Conservation (phyloP, 2,329 filamentous ascomycete species). For the Byssothecium circinans region DNA sequence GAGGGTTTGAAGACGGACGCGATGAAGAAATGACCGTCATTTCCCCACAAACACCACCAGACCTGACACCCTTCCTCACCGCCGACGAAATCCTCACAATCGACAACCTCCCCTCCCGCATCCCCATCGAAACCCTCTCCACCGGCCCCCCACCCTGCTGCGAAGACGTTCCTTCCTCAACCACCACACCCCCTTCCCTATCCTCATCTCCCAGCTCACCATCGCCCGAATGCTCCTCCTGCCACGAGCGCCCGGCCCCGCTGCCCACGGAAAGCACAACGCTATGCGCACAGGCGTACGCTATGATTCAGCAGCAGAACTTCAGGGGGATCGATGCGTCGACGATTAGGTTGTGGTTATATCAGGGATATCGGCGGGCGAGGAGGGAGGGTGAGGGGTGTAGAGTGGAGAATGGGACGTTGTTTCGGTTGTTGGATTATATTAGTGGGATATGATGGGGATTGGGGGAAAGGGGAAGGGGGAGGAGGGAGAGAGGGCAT, state of each 20-base stretch:
- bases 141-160: slow-evolving; percentile 32
- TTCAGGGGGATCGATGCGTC: slow-evolving; percentile 34
- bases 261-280: slow-evolving; percentile 35
- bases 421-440: slow-evolving; percentile 39
- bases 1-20: neutral
- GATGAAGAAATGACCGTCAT: neutral
- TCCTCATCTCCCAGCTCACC: neutral
- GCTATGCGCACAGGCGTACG: slow-evolving; percentile 37
- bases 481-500: no score
- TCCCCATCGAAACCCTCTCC: slow-evolving; percentile 3
- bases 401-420: slow-evolving; percentile 38
- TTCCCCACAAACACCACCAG: neutral
- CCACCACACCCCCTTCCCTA: neutral
- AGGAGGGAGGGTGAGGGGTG: slow-evolving; percentile 36
- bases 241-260: slow-evolving; percentile 28
- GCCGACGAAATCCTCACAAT: neutral
- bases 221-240: slow-evolving; percentile 30
- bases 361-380: slow-evolving; percentile 32
- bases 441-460: slow-evolving; percentile 38
- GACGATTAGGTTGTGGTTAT: slow-evolving; percentile 37
- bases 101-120: slow-evolving; percentile 2
- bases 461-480: no score
- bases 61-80: neutral
- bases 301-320: slow-evolving; percentile 40
- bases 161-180: slow-evolving; percentile 9